Conservation (phyloP, 345 rosid genomes). For the Populus pruinosa region DNA sequence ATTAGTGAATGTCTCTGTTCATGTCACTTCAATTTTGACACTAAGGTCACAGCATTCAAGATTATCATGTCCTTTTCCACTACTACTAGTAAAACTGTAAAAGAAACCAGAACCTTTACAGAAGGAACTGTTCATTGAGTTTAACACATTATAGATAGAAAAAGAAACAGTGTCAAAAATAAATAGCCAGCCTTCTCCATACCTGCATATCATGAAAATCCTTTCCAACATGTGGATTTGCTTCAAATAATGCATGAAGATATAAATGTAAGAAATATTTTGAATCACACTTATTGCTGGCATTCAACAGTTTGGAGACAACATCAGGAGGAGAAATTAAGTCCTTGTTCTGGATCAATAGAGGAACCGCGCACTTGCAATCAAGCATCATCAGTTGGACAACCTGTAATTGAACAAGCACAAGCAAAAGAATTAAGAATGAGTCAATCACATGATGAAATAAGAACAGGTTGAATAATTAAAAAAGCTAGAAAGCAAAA, state of each 20-base stretch:
- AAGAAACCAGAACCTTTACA: background rate
- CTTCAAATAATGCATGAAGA: slow-evolving; percentile 81
- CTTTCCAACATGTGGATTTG: slow-evolving; percentile 71
- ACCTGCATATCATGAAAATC: slow-evolving; percentile 99
- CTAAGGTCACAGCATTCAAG: background rate
- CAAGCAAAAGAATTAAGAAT: slow-evolving; percentile 5
- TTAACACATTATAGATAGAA: background rate
- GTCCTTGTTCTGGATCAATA: slow-evolving; percentile 81
- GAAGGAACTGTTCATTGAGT: background rate
- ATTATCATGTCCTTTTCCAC: background rate
- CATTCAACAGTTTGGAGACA: slow-evolving; percentile 58
- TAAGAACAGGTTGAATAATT: background rate
- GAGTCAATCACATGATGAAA: background rate
- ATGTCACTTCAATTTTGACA: background rate
- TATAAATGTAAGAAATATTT: slow-evolving; percentile 82
- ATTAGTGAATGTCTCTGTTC: background rate
- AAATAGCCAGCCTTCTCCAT: slow-evolving; percentile 12
- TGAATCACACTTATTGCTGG: slow-evolving; percentile 66
- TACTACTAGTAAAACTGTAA: background rate
- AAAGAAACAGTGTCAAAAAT: background rate
- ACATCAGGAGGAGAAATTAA: slow-evolving; percentile 81
- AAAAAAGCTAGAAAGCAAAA: background rate
- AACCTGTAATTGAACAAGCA: slow-evolving; percentile 50
- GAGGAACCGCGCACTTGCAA: slow-evolving; percentile 70
- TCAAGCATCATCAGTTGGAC: slow-evolving; percentile 88